Percentiles rank a stretch among this genome's conserved stretches.
Conservation (phyloP, 73 alveolate genomes). For the Paramecium sexaurelia region DNA sequence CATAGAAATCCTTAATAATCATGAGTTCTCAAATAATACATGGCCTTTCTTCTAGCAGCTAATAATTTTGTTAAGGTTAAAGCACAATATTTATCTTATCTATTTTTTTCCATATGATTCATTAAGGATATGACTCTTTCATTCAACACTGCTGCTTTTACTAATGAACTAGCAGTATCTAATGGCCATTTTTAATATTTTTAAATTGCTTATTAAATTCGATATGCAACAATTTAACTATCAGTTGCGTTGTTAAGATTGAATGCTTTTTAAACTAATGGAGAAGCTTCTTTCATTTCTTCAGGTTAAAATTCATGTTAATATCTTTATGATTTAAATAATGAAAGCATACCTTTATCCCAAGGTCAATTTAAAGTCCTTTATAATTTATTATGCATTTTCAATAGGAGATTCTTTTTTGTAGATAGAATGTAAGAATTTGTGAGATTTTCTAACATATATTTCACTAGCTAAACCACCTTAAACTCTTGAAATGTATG, state of each 20-base stretch:
- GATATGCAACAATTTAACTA: neutral
- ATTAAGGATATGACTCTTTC: constrained; percentile 17
- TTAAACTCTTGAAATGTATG: neutral
- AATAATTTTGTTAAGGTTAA: neutral
- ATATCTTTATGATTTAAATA: neutral
- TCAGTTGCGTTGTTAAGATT: neutral
- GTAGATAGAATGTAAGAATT: neutral
- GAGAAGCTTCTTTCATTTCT: neutral
- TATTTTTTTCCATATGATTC: constrained; percentile 46
- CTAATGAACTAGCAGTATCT: constrained; percentile 12
- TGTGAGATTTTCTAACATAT: neutral
- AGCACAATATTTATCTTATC: neutral
- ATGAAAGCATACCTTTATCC: neutral
- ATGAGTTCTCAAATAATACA: neutral
- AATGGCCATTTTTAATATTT: constrained; percentile 55
- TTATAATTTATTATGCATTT: neutral
- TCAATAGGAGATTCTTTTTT: constrained; percentile 9
- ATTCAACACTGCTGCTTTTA: constrained; percentile 28
- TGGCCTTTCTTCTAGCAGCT: constrained; percentile 36
- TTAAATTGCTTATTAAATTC: constrained; percentile 36
- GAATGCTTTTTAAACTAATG: constrained; percentile 11
- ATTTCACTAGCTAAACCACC: neutral
- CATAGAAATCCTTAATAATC: neutral
- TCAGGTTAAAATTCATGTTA: constrained; percentile 19
- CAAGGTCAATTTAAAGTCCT: constrained; percentile 1